These are phyloP conservation scores for Candida maris DNA, from an alignment of 805 yeast genomes.

Conservation along the genomic window DNA sequence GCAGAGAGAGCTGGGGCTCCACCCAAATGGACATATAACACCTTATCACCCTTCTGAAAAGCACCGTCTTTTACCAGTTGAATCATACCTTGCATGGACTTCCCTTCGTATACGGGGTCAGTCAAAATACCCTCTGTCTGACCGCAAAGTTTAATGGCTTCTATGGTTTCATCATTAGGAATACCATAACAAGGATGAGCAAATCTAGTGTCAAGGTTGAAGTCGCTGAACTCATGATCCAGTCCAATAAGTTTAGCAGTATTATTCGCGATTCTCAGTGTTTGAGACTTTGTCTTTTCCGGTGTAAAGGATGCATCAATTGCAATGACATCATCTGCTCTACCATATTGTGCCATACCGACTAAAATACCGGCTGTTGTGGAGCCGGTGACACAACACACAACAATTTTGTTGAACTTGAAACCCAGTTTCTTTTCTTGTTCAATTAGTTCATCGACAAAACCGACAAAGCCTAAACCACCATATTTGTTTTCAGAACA, in stretches of 20 bases:
- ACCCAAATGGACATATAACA: too few species aligned
- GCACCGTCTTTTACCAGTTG: too few species aligned
- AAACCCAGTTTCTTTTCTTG: constrained; percentile 34
- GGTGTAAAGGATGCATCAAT: constrained; percentile 36
- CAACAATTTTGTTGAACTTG: constrained; percentile 33
- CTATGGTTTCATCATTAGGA: constrained; percentile 36
- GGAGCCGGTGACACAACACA: constrained; percentile 34
- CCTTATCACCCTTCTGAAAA: too few species aligned
- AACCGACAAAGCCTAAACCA: constrained; percentile 36
- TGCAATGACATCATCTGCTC: constrained; percentile 33
- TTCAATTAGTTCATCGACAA: constrained; percentile 32
- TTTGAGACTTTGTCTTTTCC: constrained; percentile 33
- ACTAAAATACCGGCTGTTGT: constrained; percentile 35
- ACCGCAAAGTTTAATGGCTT: constrained; percentile 35
- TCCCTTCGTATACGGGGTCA: constrained; percentile 37
- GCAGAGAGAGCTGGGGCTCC: too few species aligned
- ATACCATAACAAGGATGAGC: constrained; percentile 34
- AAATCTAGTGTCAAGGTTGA: constrained; percentile 30
- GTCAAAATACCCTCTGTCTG: constrained; percentile 34
- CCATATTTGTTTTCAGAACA: constrained; percentile 34
- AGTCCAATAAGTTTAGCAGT: constrained; percentile 33
- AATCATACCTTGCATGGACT: constrained; percentile 26
- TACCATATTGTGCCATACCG: constrained; percentile 34
- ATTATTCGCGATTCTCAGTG: constrained; percentile 32
- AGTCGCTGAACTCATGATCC: constrained; percentile 24